Percentiles rank a stretch among this genome's conserved stretches.
Evolutionary conservation across 2,329 filamentous ascomycete species (phyloP).

Genomic region (Botrytis deweyae): DNA sequence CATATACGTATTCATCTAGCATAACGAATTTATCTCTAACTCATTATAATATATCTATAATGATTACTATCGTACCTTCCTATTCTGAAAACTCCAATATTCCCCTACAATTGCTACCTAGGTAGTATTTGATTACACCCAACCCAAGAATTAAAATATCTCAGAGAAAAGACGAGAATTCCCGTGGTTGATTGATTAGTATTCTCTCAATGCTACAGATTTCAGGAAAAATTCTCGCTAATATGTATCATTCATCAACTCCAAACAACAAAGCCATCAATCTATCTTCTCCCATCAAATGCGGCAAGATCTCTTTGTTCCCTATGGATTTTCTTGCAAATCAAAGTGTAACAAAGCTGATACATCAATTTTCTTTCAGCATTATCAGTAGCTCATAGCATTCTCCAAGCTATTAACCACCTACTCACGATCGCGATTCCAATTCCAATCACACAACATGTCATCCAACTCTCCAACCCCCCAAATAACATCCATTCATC

Average conservation of each 20-base stretch:
- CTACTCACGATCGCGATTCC: no score
- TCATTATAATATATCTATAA: accelerated
- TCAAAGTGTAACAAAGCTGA: background rate
- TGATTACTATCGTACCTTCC: background rate
- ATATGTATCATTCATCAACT: background rate
- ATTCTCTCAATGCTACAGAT: background rate
- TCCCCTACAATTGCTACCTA: background rate
- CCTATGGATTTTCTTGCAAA: background rate
- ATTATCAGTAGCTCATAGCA: background rate
- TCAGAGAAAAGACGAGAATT: accelerated
- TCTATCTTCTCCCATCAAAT: background rate
- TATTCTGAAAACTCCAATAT: background rate
- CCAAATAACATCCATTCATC: background rate
- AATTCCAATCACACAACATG: background rate
- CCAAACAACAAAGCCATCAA: background rate
- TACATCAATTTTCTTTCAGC: background rate
- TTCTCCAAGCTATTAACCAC: background rate
- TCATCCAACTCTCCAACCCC: background rate
- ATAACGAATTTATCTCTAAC: background rate
- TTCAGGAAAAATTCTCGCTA: background rate
- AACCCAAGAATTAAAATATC: background rate
- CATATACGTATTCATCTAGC: no score
- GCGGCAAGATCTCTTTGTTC: background rate
- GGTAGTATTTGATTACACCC: background rate
- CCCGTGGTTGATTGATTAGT: background rate